A percentile compares a stretch with the other conserved stretches of the same genome.
phyloP scores from a whole-genome alignment of 2,329 filamentous ascomycete genomes.

The Exophiala sp. region DNA sequence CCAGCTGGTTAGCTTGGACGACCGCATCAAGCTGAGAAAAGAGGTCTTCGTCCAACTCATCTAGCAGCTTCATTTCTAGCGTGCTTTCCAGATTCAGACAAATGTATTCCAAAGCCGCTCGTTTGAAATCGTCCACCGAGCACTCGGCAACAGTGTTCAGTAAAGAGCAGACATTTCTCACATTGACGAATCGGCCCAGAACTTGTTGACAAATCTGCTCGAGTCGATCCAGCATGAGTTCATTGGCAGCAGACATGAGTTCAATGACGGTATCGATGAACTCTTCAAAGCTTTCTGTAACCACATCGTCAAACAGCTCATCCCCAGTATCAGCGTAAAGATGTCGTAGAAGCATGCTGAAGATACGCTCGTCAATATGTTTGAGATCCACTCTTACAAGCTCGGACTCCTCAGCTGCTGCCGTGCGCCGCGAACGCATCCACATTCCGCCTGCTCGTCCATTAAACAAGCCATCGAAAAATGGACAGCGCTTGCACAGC shows the following conservation, averaged over 20 bases:
- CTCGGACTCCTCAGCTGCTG: conserved; percentile 42
- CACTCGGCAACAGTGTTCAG: conserved; percentile 84
- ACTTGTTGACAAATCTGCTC: conserved; percentile 84
- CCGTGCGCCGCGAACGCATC: conserved; percentile 67
- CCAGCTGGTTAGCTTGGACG: conserved; percentile 77
- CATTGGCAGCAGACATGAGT: conserved; percentile 84
- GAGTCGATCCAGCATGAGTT: conserved; percentile 89
- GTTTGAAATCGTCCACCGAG: conserved; percentile 79
- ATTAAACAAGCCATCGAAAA: conserved; percentile 85
- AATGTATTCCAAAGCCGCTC: conserved; percentile 83
- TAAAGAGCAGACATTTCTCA: conserved; percentile 78
- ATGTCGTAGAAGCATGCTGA: conserved; percentile 73
- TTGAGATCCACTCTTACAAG: conserved; percentile 72
- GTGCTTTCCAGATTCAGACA: conserved; percentile 88
- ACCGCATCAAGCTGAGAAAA: conserved; percentile 73
- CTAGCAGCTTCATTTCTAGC: conserved; percentile 72
- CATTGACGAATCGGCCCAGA: conserved; percentile 60
- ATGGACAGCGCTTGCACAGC: conserved; percentile 79
- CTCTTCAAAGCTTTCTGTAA: conserved; percentile 69
- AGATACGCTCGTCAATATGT: conserved; percentile 70
- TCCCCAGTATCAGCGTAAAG: conserved; percentile 79
- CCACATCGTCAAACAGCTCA: conserved; percentile 76
- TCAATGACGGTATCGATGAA: conserved; percentile 88
- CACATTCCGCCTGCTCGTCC: conserved; percentile 83
- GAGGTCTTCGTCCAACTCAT: conserved; percentile 81